Conservation (phyloP, 768 basidiomycete genomes). For the Auriculariales sp. region DNA sequence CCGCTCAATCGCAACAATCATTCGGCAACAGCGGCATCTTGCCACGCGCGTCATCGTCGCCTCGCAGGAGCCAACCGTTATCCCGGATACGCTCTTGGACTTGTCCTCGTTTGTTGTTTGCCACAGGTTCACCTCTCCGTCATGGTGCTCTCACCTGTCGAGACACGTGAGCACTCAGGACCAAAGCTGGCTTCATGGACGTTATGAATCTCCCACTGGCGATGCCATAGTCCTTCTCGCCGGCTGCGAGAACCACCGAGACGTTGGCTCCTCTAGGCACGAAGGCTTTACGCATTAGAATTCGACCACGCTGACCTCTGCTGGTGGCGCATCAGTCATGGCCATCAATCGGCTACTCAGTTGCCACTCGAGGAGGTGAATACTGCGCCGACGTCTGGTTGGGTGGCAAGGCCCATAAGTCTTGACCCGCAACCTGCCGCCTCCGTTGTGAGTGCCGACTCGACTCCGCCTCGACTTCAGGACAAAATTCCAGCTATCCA, state of each 20-base stretch:
- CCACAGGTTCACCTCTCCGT: conserved; percentile 61
- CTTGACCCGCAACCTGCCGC: too few species aligned
- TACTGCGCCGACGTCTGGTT: too few species aligned
- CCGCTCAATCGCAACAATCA: conserved; percentile 40
- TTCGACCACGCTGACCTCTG: not conserved
- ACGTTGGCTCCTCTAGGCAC: not conserved
- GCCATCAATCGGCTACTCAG: too few species aligned
- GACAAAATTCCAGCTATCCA: too few species aligned
- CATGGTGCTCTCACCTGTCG: conserved; percentile 59
- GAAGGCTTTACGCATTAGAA: not conserved
- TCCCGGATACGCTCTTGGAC: conserved; percentile 52
- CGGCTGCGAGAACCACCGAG: not conserved
- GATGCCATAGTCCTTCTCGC: conserved; percentile 4
- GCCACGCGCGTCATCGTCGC: conserved; percentile 65
- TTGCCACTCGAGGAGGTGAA: too few species aligned
- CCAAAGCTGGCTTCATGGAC: not conserved
- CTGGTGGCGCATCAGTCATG: not conserved
- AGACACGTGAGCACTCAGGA: conserved; percentile 34
- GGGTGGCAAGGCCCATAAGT: too few species aligned
- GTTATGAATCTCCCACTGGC: conserved; percentile 5
- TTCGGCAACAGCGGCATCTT: conserved; percentile 56
- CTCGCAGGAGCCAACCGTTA: conserved; percentile 67
- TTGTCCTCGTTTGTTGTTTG: conserved; percentile 50
- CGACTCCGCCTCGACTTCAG: too few species aligned
- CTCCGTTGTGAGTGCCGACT: too few species aligned